phyloP scores from a whole-genome alignment of 345 rosid species.

The Citrus inodora region DNA sequence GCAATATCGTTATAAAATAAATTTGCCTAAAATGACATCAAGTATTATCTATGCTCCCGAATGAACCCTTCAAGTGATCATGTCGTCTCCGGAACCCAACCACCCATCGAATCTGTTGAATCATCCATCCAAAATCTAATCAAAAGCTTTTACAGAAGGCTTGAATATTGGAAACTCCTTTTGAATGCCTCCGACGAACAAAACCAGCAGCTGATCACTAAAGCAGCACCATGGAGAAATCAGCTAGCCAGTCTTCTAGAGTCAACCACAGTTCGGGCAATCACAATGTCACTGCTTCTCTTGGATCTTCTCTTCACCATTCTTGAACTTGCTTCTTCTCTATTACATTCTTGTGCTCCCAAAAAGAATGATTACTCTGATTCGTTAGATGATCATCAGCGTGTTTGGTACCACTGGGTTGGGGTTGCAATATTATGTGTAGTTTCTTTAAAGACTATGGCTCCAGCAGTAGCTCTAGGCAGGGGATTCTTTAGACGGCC shows the following conservation, averaged over 20 bases:
- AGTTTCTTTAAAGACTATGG: conserved; percentile 44
- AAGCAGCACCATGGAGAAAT: conserved; percentile 47
- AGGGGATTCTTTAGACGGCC: conserved; percentile 40
- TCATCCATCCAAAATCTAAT: conserved; percentile 41
- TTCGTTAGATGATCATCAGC: not conserved
- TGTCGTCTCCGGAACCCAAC: not conserved
- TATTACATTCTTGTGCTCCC: conserved; percentile 30
- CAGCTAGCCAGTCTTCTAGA: conserved; percentile 37
- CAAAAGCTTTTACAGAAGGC: conserved; percentile 44
- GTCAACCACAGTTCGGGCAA: conserved; percentile 33
- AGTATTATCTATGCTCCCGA: not conserved
- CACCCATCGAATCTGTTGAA: conserved; percentile 32
- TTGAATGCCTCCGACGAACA: conserved; percentile 4
- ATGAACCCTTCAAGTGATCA: not conserved
- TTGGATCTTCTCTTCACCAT: conserved; percentile 48
- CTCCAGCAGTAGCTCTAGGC: conserved; percentile 40
- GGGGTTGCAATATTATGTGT: conserved; percentile 51
- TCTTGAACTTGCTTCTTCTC: conserved; percentile 57
- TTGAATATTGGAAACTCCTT: conserved; percentile 41
- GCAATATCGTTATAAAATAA: not conserved
- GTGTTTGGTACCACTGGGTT: conserved; percentile 57
- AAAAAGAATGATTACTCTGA: not conserved
- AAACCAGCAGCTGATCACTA: not conserved
- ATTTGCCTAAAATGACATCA: not conserved
- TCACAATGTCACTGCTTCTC: conserved; percentile 46